Evolutionary conservation across 2,329 filamentous ascomycete genomes (phyloP).

Genomic region (Neoarthrinium moseri): DNA sequence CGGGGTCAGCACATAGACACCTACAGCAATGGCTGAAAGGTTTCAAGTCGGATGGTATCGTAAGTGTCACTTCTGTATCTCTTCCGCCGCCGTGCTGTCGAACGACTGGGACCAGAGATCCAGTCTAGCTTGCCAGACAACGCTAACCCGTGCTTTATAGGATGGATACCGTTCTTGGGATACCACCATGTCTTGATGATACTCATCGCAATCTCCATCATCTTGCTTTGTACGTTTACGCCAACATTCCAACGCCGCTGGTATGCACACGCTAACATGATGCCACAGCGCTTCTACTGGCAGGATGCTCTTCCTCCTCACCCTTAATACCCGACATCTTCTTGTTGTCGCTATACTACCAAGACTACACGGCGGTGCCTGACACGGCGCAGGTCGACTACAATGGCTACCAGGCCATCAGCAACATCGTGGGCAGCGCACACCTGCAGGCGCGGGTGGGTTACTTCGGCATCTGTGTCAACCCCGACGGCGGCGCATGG

Average conservation of each 20-base stretch:
- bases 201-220: conserved; percentile 88
- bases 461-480: conserved; percentile 97
- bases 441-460: conserved; percentile 88
- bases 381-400: conserved; percentile 89
- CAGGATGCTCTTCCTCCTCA: conserved; percentile 95
- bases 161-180: conserved; percentile 67
- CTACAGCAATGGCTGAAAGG: conserved; percentile 21
- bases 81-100: too few relatives aligned
- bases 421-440: conserved; percentile 84
- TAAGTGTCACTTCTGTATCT: conserved; percentile 24
- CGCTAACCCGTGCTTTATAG: conserved; percentile 31
- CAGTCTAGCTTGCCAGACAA: not conserved
- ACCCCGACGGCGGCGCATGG: conserved; percentile 85
- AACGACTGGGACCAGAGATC: not conserved
- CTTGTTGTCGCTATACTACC: conserved; percentile 96
- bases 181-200: conserved; percentile 95
- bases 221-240: conserved; percentile 76
- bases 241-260: not conserved
- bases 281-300: conserved; percentile 77
- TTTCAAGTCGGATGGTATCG: conserved; percentile 31
- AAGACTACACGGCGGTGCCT: conserved; percentile 78
- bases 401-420: conserved; percentile 78
- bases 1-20: not conserved
- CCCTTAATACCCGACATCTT: conserved; percentile 95
- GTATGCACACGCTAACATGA: not conserved